Percentiles rank a stretch among this genome's conserved stretches.
Conservation (phyloP, 345 rosid genomes). For the Arabidopsis suecica region DNA sequence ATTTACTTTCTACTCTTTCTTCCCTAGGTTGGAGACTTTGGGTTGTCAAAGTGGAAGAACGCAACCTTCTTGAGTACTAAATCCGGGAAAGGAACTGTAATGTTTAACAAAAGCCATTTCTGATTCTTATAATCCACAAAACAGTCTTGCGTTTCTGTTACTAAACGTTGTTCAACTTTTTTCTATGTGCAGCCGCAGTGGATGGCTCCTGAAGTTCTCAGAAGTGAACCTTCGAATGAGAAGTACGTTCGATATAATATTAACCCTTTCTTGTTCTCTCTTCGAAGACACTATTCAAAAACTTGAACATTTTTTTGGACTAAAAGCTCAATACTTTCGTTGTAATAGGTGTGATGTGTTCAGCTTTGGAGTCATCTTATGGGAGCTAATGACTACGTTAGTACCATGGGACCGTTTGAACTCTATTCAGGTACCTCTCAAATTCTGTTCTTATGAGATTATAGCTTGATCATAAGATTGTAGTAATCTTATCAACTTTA, state of each 20-base stretch:
- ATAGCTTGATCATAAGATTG: background rate
- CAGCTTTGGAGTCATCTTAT: conserved; percentile 81
- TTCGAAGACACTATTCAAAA: background rate
- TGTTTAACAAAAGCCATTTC: conserved; percentile 8
- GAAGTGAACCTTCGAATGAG: conserved; percentile 88
- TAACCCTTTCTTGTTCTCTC: background rate
- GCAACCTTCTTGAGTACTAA: conserved; percentile 73
- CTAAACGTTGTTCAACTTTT: background rate
- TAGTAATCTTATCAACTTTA: background rate
- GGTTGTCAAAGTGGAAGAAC: conserved; percentile 83
- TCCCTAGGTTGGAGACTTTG: conserved; percentile 89
- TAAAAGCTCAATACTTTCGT: background rate
- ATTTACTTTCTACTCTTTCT: background rate
- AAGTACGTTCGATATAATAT: conserved; percentile 51
- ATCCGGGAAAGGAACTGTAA: conserved; percentile 92
- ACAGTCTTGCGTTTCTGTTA: background rate
- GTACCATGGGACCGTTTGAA: conserved; percentile 84
- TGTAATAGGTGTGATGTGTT: conserved; percentile 81
- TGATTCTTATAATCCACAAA: background rate
- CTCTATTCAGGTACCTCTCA: conserved; percentile 62
- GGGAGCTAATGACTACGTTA: conserved; percentile 84
- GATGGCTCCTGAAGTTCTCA: conserved; percentile 98
- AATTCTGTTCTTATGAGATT: background rate
- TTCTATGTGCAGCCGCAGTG: conserved; percentile 77
- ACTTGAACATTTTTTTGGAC: background rate